Percentiles rank a stretch among this genome's conserved stretches.
phyloP scores from a whole-genome alignment of 176 grass and related monocot genomes.

The Oryza brachyantha region DNA sequence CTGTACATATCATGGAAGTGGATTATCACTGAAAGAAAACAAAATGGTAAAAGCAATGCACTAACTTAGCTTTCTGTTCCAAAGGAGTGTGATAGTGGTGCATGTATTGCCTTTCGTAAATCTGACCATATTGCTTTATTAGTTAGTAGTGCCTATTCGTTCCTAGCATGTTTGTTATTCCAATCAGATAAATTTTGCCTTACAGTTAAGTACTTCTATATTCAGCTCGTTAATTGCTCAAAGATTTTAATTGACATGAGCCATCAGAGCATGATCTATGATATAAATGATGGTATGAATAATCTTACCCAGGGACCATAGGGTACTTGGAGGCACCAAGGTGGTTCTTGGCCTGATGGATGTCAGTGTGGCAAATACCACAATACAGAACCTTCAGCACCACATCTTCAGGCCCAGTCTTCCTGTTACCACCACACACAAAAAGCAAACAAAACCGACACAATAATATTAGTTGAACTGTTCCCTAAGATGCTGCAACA shows the following conservation, averaged over 20 bases:
- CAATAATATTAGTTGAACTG: neutral
- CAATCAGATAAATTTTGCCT: neutral
- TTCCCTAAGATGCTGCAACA: neutral
- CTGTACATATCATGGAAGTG: slow-evolving; percentile 1
- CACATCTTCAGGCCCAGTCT: slow-evolving; percentile 73
- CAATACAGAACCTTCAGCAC: slow-evolving; percentile 84
- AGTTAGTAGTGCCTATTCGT: neutral
- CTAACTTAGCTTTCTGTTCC: neutral
- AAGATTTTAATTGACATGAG: neutral
- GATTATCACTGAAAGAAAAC: neutral
- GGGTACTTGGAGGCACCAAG: slow-evolving; percentile 90
- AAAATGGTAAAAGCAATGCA: neutral
- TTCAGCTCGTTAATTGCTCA: neutral
- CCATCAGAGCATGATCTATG: neutral
- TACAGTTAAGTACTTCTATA: neutral
- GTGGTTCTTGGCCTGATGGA: slow-evolving; percentile 92
- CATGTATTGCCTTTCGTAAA: neutral
- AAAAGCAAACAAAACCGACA: neutral
- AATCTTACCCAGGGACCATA: slow-evolving; percentile 89
- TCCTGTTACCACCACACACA: slow-evolving; percentile 42
- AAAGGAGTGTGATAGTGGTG: neutral
- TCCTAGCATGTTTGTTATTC: neutral
- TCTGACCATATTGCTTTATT: neutral
- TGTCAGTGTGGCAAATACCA: slow-evolving; percentile 89
- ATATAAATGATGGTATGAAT: neutral